Percentiles rank a stretch among this genome's conserved stretches.
Conservation (phyloP, 768 basidiomycete genomes). For the Leucocoprinus birnbaumii region DNA sequence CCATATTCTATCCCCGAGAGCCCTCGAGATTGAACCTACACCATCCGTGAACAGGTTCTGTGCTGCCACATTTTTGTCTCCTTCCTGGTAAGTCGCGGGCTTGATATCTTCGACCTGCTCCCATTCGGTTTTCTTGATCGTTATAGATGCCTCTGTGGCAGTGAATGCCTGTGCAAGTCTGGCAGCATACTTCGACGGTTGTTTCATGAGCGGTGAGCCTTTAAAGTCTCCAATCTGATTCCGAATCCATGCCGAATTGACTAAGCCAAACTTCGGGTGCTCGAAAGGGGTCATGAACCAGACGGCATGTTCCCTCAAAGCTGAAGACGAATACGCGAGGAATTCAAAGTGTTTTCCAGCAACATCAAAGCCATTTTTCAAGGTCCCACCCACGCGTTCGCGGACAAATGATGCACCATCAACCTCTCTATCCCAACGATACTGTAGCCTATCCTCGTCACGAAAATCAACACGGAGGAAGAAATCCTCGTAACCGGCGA, state of each 20-base stretch:
- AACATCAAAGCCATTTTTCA: conserved; percentile 66
- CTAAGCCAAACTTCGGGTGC: conserved; percentile 33
- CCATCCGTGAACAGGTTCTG: conserved; percentile 68
- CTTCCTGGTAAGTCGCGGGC: conserved; percentile 37
- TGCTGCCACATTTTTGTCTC: conserved; percentile 7
- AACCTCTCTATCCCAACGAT: conserved; percentile 67
- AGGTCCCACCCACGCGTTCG: conserved; percentile 52
- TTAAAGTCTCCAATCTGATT: conserved; percentile 66
- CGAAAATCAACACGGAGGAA: conserved; percentile 85
- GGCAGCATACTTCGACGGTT: conserved; percentile 81
- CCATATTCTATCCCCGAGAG: conserved; percentile 62
- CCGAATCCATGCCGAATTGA: conserved; percentile 62
- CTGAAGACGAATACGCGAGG: conserved; percentile 78
- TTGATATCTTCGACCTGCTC: conserved; percentile 43
- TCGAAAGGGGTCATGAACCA: conserved; percentile 76
- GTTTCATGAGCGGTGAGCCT: conserved; percentile 38
- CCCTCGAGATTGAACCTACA: conserved; percentile 71
- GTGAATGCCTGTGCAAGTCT: conserved; percentile 84
- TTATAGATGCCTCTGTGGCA: conserved; percentile 72
- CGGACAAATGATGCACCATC: conserved; percentile 55
- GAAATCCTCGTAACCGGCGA: conserved; percentile 52
- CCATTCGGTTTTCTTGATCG: conserved; percentile 56
- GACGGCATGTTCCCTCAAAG: conserved; percentile 75
- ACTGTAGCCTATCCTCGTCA: conserved; percentile 77
- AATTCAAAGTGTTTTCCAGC: conserved; percentile 77